Evolutionary conservation across 116 monocot genomes (phyloP).

Genomic region (Zostera marina): DNA sequence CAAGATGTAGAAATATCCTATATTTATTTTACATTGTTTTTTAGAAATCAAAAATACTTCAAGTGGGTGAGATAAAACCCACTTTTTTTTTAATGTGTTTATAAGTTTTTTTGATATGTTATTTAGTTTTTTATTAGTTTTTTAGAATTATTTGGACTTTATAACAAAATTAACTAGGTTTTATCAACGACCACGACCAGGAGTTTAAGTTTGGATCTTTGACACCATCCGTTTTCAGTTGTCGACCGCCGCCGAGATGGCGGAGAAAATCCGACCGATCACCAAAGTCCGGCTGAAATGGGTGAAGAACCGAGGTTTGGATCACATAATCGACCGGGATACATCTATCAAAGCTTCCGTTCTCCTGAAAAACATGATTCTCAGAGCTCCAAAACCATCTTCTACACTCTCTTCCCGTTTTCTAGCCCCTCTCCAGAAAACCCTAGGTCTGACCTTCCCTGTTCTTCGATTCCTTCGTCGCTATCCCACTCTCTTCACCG

Average conservation of each 20-base stretch:
- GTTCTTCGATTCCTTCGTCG: slow-evolving; percentile 89
- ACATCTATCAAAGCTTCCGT: slow-evolving; percentile 50
- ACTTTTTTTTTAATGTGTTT: no score
- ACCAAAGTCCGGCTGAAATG: slow-evolving; percentile 57
- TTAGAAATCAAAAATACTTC: no score
- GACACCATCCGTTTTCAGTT: neutral
- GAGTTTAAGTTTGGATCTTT: no score
- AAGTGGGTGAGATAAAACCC: no score
- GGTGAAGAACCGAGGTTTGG: slow-evolving; percentile 65
- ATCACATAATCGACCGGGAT: slow-evolving; percentile 86
- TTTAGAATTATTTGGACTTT: no score
- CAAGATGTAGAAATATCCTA: no score
- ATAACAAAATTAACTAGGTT: no score
- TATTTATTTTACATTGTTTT: no score
- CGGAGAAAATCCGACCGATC: slow-evolving; percentile 4
- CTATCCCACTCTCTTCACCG: slow-evolving; percentile 63
- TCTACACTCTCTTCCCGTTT: slow-evolving; percentile 17
- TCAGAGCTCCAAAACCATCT: neutral
- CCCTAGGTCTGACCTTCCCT: slow-evolving; percentile 69
- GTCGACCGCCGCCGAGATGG: neutral
- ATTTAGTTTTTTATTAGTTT: no score
- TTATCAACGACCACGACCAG: no score
- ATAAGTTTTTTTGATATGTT: no score
- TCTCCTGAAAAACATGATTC: slow-evolving; percentile 22
- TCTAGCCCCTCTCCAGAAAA: slow-evolving; percentile 43